Percentiles rank a stretch among this genome's conserved stretches.
These are phyloP conservation scores for Kitagawia praeruptora DNA, from an alignment of 129 eudicot genomes.

Conservation along the genomic window DNA sequence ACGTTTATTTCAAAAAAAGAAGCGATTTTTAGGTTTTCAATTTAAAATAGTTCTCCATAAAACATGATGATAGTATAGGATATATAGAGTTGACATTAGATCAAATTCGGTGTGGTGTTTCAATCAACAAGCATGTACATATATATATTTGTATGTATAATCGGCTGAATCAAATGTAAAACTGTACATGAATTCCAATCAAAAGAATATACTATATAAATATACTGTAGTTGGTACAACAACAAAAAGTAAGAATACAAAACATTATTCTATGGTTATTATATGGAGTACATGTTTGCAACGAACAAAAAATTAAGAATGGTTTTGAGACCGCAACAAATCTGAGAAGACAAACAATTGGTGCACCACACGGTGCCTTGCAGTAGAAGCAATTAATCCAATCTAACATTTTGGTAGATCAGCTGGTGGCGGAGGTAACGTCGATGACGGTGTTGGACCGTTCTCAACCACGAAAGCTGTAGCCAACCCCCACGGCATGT, in stretches of 20 bases:
- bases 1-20: too few relatives aligned
- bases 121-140: neutral
- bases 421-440: conserved; percentile 70
- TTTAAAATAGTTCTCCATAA: too few relatives aligned
- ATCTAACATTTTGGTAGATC: conserved; percentile 67
- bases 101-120: neutral
- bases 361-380: neutral
- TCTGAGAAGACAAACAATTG: neutral
- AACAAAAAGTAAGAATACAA: neutral
- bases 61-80: too few relatives aligned
- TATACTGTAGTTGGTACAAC: neutral
- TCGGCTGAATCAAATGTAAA: neutral
- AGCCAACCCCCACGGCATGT: conserved; percentile 72
- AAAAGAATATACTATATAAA: neutral
- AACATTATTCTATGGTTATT: neutral
- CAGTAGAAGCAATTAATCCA: neutral
- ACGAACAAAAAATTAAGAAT: neutral
- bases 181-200: neutral
- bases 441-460: conserved; percentile 58
- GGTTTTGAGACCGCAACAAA: neutral
- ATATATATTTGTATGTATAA: too few relatives aligned
- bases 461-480: conserved; percentile 57
- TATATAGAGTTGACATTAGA: neutral
- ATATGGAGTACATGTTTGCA: neutral
- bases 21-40: too few relatives aligned